phyloP scores from a whole-genome alignment of 768 basidiomycete genomes.

The Psilocybe tampanensis region DNA sequence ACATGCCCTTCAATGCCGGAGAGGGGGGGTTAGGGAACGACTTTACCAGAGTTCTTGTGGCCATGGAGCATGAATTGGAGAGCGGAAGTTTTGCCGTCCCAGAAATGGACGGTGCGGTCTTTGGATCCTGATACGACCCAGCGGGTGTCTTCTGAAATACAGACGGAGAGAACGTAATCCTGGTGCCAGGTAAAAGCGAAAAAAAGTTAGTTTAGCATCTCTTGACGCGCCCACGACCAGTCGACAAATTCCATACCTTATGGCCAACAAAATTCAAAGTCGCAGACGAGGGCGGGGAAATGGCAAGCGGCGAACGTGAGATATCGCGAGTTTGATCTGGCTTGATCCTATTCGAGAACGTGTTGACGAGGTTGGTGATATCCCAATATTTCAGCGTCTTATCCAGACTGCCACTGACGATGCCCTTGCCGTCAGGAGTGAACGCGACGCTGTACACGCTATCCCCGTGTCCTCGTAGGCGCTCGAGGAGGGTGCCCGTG shows the following conservation, averaged over 20 bases:
- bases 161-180: slow-evolving; percentile 54
- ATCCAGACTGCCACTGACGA: slow-evolving; percentile 91
- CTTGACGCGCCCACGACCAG: too few species aligned
- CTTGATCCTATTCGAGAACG: neutral
- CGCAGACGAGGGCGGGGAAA: slow-evolving; percentile 52
- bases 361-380: slow-evolving; percentile 70
- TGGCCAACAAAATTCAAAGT: slow-evolving; percentile 66
- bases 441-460: slow-evolving; percentile 91
- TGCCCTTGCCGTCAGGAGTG: slow-evolving; percentile 85
- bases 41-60: slow-evolving; percentile 22
- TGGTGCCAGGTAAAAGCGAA: too few species aligned
- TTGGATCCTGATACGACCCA: slow-evolving; percentile 95
- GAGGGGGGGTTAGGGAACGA: neutral
- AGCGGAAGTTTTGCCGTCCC: slow-evolving; percentile 73
- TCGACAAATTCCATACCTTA: too few species aligned
- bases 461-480: slow-evolving; percentile 77
- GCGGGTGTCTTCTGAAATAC: slow-evolving; percentile 86
- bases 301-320: slow-evolving; percentile 22
- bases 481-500: slow-evolving; percentile 70
- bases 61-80: slow-evolving; percentile 92
- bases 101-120: slow-evolving; percentile 93
- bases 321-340: neutral
- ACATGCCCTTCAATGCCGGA: too few species aligned
- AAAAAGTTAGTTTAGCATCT: too few species aligned
- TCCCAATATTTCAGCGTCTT: slow-evolving; percentile 89